Percentiles rank a stretch among this genome's conserved stretches.
Evolutionary conservation across 2,329 filamentous ascomycete genomes (phyloP).

Genomic region (Ophiocordyceps camponoti-saundersi): DNA sequence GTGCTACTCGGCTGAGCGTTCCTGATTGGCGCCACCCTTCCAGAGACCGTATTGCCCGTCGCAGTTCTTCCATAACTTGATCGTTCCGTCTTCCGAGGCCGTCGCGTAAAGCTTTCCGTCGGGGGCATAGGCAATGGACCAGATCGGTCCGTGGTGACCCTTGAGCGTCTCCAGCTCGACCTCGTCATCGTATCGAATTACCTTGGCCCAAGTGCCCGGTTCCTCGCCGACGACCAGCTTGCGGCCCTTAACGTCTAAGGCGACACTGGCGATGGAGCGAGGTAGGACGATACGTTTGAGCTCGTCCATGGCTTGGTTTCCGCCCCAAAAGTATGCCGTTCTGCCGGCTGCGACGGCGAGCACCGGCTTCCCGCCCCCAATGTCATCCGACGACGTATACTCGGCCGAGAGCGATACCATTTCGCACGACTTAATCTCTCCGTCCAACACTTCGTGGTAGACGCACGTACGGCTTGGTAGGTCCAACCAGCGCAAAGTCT

Average conservation of each 20-base stretch:
- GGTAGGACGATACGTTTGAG: slow-evolving; percentile 67
- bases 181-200: slow-evolving; percentile 76
- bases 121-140: slow-evolving; percentile 87
- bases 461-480: slow-evolving; percentile 60
- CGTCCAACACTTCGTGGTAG: slow-evolving; percentile 62
- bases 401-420: slow-evolving; percentile 52
- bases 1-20: slow-evolving; percentile 19
- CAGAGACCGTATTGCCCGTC: slow-evolving; percentile 48
- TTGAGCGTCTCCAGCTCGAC: slow-evolving; percentile 83
- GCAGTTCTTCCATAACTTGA: slow-evolving; percentile 75
- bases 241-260: slow-evolving; percentile 63
- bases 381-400: slow-evolving; percentile 41
- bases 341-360: slow-evolving; percentile 90
- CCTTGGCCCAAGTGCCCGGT: slow-evolving; percentile 89
- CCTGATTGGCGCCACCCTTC: slow-evolving; percentile 27
- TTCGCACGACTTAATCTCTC: slow-evolving; percentile 82
- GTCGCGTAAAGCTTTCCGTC: slow-evolving; percentile 95
- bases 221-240: slow-evolving; percentile 83
- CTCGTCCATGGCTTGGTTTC: slow-evolving; percentile 46
- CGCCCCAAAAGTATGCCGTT: slow-evolving; percentile 82
- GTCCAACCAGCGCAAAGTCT: slow-evolving; percentile 89
- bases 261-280: slow-evolving; percentile 82
- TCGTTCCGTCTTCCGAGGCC: slow-evolving; percentile 90
- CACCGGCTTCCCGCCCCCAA: slow-evolving; percentile 52
- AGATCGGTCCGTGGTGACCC: slow-evolving; percentile 92